Percentiles rank a stretch among this genome's conserved stretches.
Evolutionary conservation across 768 basidiomycete genomes (phyloP).

Genomic region (Amanita exitialis): DNA sequence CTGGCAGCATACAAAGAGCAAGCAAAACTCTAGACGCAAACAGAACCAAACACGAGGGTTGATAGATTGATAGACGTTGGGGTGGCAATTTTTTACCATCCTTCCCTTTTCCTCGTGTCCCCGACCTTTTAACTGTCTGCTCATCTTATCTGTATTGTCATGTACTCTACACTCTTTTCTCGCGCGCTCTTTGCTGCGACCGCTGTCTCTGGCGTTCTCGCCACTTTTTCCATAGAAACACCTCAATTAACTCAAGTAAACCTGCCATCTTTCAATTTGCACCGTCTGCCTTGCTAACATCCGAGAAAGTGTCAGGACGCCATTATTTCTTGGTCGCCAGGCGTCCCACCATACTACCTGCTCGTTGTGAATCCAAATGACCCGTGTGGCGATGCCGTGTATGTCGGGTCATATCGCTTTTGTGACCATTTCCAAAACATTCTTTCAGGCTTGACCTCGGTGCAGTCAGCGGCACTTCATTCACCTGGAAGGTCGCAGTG

Average conservation of each 20-base stretch:
- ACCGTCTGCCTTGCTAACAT: constrained; percentile 6
- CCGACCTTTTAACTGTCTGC: constrained; percentile 17
- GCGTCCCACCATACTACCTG: constrained; percentile 45
- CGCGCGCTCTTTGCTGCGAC: constrained; percentile 56
- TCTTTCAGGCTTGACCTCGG: constrained; percentile 46
- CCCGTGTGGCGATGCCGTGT: constrained; percentile 55
- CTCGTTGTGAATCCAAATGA: constrained; percentile 40
- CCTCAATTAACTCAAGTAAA: constrained; percentile 45
- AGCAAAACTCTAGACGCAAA: constrained; percentile 29
- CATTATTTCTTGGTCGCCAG: constrained; percentile 41
- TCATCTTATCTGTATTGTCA: constrained; percentile 31
- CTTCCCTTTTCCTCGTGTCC: constrained; percentile 16
- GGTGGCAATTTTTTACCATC: not conserved
- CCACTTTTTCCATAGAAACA: constrained; percentile 42
- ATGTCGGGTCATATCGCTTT: constrained; percentile 15
- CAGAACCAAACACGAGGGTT: not conserved
- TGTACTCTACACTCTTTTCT: constrained; percentile 76
- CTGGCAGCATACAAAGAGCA: constrained; percentile 49
- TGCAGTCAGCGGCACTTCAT: constrained; percentile 32
- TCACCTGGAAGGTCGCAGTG: constrained; percentile 37
- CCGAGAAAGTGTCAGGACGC: constrained; percentile 39
- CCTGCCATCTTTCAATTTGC: not conserved
- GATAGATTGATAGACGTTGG: not conserved
- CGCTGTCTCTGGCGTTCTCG: constrained; percentile 39
- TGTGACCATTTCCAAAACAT: constrained; percentile 1